Evolutionary conservation across 148 eudicot species (phyloP).

Genomic region (Chenopodium suecicum): DNA sequence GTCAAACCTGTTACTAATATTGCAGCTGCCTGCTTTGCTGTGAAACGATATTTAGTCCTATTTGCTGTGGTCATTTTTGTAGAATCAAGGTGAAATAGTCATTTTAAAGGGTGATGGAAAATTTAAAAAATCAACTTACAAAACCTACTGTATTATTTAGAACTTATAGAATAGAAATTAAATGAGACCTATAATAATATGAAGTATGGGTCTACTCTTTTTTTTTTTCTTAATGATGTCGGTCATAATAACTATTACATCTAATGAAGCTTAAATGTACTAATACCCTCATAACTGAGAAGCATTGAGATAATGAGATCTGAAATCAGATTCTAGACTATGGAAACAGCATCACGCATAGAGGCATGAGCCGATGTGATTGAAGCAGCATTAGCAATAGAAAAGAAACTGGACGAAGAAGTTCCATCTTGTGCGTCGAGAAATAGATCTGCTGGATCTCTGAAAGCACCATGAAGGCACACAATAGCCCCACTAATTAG

Average conservation of each 20-base stretch:
- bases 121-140: background rate
- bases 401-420: conserved; percentile 37
- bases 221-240: background rate
- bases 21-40: background rate
- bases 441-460: conserved; percentile 62
- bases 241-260: background rate
- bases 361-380: conserved; percentile 24
- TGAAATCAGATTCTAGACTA: conserved; percentile 16
- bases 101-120: background rate
- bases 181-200: background rate
- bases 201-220: background rate
- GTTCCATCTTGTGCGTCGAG: conserved; percentile 39
- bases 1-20: background rate
- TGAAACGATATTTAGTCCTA: background rate
- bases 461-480: conserved; percentile 51
- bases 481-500: conserved; percentile 39
- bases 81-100: no score
- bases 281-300: background rate
- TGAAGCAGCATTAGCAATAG: conserved; percentile 34
- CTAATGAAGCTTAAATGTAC: background rate
- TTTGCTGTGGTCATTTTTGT: background rate
- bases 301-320: background rate
- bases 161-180: background rate
- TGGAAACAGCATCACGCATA: background rate
- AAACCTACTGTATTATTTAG: background rate